Conservation (phyloP, 257 asterid species). For the Gentiana straminea region DNA sequence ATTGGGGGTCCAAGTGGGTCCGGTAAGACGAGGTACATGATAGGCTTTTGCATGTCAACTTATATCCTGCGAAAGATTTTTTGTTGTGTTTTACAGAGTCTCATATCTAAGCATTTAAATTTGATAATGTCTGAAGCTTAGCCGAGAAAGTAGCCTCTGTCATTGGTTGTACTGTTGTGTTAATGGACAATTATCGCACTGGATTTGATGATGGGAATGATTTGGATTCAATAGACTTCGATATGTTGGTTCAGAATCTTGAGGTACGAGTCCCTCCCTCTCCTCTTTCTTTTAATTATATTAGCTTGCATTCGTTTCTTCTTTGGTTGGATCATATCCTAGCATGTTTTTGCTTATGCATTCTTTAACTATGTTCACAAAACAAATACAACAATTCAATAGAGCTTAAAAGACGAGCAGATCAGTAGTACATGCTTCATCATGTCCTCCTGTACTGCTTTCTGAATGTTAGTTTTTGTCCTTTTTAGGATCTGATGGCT, state of each 20-base stretch:
- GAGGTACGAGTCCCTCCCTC: conserved; percentile 41
- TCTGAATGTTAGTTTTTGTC: background rate
- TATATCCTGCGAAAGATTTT: no score
- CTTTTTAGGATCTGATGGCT: conserved; percentile 63
- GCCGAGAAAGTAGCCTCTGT: conserved; percentile 96
- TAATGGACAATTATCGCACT: conserved; percentile 95
- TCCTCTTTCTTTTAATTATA: background rate
- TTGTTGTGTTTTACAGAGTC: background rate
- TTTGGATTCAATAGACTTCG: conserved; percentile 83
- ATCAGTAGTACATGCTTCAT: background rate
- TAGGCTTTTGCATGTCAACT: background rate
- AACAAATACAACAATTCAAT: background rate
- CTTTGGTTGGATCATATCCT: no score
- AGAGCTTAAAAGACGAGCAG: background rate
- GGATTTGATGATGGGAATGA: conserved; percentile 85
- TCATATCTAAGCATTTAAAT: conserved; percentile 15
- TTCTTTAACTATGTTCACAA: background rate
- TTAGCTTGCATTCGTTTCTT: background rate
- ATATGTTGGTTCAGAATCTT: conserved; percentile 75
- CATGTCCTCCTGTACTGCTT: background rate
- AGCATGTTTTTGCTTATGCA: background rate
- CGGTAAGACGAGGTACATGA: conserved; percentile 78
- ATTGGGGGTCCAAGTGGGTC: conserved; percentile 99
- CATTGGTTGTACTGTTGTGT: conserved; percentile 75
- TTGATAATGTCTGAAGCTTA: conserved; percentile 67